Percentiles rank a stretch among this genome's conserved stretches.
Conservation (phyloP, 1,284 basidiomycete genomes). For the Ustilago lituana region DNA sequence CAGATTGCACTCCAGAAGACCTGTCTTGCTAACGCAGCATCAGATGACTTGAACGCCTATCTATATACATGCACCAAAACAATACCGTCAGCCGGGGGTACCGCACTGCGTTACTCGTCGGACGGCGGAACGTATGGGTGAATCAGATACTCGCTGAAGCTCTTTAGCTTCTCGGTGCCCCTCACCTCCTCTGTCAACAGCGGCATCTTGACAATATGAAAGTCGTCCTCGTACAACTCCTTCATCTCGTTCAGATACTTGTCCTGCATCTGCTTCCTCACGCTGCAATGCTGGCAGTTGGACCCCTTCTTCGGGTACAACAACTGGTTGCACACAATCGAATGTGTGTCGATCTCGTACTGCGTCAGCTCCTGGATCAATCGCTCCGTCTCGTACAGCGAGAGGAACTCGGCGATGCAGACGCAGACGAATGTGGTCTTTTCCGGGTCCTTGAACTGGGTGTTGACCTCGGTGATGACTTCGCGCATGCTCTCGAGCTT, state of each 20-base stretch:
- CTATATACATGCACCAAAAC: no score
- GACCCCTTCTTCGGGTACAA: conserved; percentile 91
- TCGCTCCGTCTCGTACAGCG: conserved; percentile 96
- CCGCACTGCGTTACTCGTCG: no score
- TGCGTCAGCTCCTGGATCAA: conserved; percentile 93
- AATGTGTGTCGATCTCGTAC: conserved; percentile 98
- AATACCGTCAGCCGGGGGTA: no score
- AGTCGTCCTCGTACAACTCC: conserved; percentile 66
- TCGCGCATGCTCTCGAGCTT: conserved; percentile 97
- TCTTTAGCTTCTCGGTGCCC: conserved; percentile 88
- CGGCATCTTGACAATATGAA: conserved; percentile 75
- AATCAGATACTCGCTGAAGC: conserved; percentile 67
- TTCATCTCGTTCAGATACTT: conserved; percentile 66
- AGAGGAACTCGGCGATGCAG: conserved; percentile 97
- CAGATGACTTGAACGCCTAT: no score
- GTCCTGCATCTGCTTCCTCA: conserved; percentile 96
- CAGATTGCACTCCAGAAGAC: no score
- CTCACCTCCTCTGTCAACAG: conserved; percentile 95
- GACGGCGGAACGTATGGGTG: conserved; percentile 56
- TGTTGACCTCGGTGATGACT: conserved; percentile 98
- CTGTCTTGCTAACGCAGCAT: no score
- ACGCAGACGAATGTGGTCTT: conserved; percentile 95
- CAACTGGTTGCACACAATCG: conserved; percentile 97
- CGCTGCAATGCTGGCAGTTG: conserved; percentile 92
- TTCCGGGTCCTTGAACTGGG: conserved; percentile 99